Conservation (phyloP, 164 flowering plant species). For the Annona cherimola region DNA sequence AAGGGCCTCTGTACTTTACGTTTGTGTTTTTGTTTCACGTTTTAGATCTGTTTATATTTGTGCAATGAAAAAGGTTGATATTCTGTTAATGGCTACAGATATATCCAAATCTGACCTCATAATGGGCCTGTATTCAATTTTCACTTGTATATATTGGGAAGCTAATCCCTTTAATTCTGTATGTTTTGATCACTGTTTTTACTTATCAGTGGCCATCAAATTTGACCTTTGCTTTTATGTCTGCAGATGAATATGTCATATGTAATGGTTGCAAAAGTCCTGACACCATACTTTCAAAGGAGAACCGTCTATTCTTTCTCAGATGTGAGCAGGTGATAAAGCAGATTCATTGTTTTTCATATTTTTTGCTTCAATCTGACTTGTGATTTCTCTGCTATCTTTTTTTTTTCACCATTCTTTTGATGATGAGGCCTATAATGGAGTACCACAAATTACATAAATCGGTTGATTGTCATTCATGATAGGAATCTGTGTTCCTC, state of each 20-base stretch:
- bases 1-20: no score
- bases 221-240: conserved; percentile 1
- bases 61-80: no score
- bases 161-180: neutral
- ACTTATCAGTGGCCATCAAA: neutral
- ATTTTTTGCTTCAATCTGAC: neutral
- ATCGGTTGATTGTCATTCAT: conserved; percentile 8
- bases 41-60: no score
- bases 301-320: conserved; percentile 81
- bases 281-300: conserved; percentile 79
- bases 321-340: conserved; percentile 62
- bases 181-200: neutral
- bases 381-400: neutral
- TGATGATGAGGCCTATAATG: conserved; percentile 1
- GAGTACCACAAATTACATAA: neutral
- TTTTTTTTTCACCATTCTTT: neutral
- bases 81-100: no score
- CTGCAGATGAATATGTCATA: conserved; percentile 78
- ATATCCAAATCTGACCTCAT: neutral
- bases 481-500: conserved; percentile 1
- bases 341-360: neutral
- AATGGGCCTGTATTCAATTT: neutral
- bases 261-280: conserved; percentile 90
- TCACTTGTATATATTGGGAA: neutral
- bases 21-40: no score